Percentiles rank a stretch among this genome's conserved stretches.
Evolutionary conservation across 2,329 filamentous ascomycete genomes (phyloP).

Genomic region (Hysterium pulicare): DNA sequence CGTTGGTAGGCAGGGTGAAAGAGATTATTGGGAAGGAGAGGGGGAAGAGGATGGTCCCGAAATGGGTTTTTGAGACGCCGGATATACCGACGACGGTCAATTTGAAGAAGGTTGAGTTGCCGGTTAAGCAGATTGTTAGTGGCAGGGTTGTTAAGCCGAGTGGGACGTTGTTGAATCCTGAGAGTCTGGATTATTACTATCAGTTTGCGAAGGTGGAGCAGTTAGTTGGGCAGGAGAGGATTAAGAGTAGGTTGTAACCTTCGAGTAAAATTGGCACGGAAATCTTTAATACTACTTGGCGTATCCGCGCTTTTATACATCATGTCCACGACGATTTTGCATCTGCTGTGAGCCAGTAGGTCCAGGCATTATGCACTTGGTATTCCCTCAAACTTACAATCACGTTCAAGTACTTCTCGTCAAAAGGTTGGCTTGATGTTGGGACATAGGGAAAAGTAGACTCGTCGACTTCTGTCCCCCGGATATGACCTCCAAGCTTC

Average conservation of each 20-base stretch:
- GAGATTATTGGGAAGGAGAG: slow-evolving; percentile 62
- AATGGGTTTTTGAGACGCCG: slow-evolving; percentile 73
- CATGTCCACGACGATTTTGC: too few species aligned
- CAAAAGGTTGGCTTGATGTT: too few species aligned
- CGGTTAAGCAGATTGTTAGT: slow-evolving; percentile 79
- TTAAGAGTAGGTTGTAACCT: slow-evolving; percentile 25
- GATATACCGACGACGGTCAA: slow-evolving; percentile 83
- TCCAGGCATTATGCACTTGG: too few species aligned
- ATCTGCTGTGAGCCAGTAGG: too few species aligned
- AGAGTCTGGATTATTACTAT: slow-evolving; percentile 74
- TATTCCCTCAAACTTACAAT: too few species aligned
- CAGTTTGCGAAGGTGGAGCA: slow-evolving; percentile 72
- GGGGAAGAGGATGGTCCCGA: slow-evolving; percentile 73
- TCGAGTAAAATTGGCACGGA: too few species aligned
- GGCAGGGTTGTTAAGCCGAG: slow-evolving; percentile 71
- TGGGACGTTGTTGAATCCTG: slow-evolving; percentile 72
- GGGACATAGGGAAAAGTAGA: too few species aligned
- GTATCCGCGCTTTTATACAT: too few species aligned
- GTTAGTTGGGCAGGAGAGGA: slow-evolving; percentile 33
- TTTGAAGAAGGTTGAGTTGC: slow-evolving; percentile 79
- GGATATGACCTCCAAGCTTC: too few species aligned
- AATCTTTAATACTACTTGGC: too few species aligned
- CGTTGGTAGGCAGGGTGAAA: slow-evolving; percentile 59
- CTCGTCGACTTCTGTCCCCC: too few species aligned
- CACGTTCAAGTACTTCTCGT: too few species aligned